Conservation (phyloP, 2,329 filamentous ascomycete genomes). For the Scedosporium minutisporum region DNA sequence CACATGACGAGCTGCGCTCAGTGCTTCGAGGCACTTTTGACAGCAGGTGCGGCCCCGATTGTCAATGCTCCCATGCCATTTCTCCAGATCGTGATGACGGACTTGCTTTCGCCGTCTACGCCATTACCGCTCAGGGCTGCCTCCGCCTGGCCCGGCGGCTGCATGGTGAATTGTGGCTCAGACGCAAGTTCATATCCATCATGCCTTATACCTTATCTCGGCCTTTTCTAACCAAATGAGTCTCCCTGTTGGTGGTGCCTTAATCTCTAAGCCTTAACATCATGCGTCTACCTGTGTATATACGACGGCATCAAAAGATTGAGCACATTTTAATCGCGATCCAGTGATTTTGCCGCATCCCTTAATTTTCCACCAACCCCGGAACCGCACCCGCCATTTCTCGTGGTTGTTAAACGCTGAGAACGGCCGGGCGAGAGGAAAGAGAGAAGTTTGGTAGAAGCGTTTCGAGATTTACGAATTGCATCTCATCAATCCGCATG, state of each 20-base stretch:
- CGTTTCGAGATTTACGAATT: not conserved
- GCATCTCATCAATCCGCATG: not conserved
- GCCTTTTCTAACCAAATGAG: not conserved
- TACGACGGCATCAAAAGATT: not conserved
- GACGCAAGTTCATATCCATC: not conserved
- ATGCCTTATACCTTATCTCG: not conserved
- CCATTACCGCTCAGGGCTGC: not conserved
- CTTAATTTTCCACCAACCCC: not conserved
- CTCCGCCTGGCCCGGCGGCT: not conserved
- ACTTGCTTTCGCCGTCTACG: not conserved
- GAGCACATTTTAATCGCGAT: not conserved
- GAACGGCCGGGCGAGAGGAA: not conserved
- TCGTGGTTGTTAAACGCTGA: not conserved
- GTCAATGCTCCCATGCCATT: not conserved
- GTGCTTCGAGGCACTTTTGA: not conserved
- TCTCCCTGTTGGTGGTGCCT: not conserved
- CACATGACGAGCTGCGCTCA: not conserved
- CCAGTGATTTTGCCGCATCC: no score
- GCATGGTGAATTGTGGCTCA: not conserved
- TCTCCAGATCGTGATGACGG: not conserved
- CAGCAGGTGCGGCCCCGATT: not conserved
- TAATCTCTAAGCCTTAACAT: not conserved
- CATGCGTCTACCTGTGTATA: not conserved
- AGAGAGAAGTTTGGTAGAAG: not conserved
- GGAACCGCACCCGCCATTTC: not conserved